Evolutionary conservation across 2,329 filamentous ascomycete genomes (phyloP).

Genomic region (Coleophoma cylindrospora): DNA sequence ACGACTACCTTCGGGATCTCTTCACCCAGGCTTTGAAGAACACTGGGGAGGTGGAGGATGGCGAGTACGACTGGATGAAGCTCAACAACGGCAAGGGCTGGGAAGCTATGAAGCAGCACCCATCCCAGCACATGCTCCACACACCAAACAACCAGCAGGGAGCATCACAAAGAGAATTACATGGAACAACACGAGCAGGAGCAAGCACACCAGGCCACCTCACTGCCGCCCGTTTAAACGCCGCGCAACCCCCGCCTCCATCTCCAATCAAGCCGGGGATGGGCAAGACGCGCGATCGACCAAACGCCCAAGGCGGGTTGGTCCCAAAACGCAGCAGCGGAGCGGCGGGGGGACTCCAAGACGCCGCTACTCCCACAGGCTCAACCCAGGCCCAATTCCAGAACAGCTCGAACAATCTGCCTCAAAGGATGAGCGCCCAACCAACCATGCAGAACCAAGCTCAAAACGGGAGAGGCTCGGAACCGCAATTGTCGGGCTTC

Average conservation of each 20-base stretch:
- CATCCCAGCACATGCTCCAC: slow-evolving; percentile 67
- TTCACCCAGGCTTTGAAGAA: slow-evolving; percentile 96
- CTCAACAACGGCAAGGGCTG: slow-evolving; percentile 86
- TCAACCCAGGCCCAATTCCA: slow-evolving; percentile 96
- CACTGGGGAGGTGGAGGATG: slow-evolving; percentile 90
- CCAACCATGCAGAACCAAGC: slow-evolving; percentile 54
- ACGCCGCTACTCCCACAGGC: slow-evolving; percentile 78
- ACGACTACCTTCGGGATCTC: slow-evolving; percentile 93
- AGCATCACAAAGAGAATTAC: slow-evolving; percentile 78
- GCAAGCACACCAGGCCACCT: slow-evolving; percentile 53
- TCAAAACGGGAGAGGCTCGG: slow-evolving; percentile 50
- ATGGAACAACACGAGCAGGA: slow-evolving; percentile 65
- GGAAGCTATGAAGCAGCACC: slow-evolving; percentile 72
- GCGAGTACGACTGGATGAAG: slow-evolving; percentile 99
- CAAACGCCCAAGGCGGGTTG: slow-evolving; percentile 71
- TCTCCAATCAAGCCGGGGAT: slow-evolving; percentile 75
- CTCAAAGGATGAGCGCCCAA: slow-evolving; percentile 57
- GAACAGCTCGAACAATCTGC: slow-evolving; percentile 86
- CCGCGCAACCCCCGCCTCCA: slow-evolving; percentile 83
- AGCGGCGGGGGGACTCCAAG: slow-evolving; percentile 62
- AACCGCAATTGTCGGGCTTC: slow-evolving; percentile 74
- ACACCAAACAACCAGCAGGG: slow-evolving; percentile 75
- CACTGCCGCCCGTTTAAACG: slow-evolving; percentile 87
- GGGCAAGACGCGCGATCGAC: slow-evolving; percentile 68
- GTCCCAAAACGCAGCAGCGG: slow-evolving; percentile 73